These are phyloP conservation scores for Acanthamoeba sp. DNA, from an alignment of 208 protist genomes.

Conservation along the genomic window DNA sequence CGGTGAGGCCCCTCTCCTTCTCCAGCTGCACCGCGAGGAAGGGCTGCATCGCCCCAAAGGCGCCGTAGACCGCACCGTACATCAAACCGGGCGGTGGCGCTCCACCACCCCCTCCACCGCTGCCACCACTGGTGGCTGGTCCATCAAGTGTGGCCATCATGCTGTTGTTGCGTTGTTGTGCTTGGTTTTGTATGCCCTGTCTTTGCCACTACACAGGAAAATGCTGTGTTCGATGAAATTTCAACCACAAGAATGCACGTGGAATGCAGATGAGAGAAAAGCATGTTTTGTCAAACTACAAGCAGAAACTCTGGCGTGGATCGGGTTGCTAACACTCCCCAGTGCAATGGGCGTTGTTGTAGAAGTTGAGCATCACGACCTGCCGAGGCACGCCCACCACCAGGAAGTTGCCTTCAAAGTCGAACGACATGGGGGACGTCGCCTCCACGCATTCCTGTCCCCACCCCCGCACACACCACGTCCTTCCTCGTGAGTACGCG, in stretches of 20 bases:
- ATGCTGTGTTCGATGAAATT: background rate
- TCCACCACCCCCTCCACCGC: background rate
- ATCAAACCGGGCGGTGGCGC: background rate
- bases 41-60: constrained; percentile 24
- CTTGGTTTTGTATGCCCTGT: no score
- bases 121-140: background rate
- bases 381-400: background rate
- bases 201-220: background rate
- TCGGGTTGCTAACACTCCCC: background rate
- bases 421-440: background rate
- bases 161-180: background rate
- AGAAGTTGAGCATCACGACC: constrained; percentile 35
- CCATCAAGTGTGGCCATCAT: background rate
- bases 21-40: constrained; percentile 6
- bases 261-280: no score
- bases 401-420: constrained; percentile 23
- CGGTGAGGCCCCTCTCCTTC: constrained; percentile 16
- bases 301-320: background rate
- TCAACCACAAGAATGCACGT: no score
- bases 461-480: no score
- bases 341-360: background rate
- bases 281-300: no score
- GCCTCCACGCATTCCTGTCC: background rate
- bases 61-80: background rate
- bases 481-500: no score